These are phyloP conservation scores for Aspergillus puulaauensis DNA, from an alignment of 2,329 filamentous ascomycete genomes.

Conservation along the genomic window DNA sequence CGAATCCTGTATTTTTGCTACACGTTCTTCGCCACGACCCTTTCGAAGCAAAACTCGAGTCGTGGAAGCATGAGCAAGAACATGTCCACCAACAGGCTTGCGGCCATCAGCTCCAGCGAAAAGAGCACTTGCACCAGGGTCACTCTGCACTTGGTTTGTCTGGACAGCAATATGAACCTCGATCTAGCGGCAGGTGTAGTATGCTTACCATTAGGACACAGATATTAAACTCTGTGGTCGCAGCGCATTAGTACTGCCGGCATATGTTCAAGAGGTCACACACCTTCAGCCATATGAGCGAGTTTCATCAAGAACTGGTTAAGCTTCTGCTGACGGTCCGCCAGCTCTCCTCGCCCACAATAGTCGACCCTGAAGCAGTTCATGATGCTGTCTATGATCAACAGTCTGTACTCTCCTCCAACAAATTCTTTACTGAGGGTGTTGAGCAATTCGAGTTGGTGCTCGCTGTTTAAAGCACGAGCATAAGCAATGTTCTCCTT, in stretches of 20 bases:
- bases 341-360: slow-evolving; percentile 65
- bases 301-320: slow-evolving; percentile 65
- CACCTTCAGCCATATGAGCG: slow-evolving; percentile 64
- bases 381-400: slow-evolving; percentile 71
- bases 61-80: slow-evolving; percentile 67
- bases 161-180: slow-evolving; percentile 24
- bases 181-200: not conserved
- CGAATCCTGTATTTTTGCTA: slow-evolving; percentile 68
- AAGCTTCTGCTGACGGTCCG: slow-evolving; percentile 67
- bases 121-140: slow-evolving; percentile 66
- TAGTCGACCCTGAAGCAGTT: slow-evolving; percentile 68
- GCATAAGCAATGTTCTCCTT: slow-evolving; percentile 69
- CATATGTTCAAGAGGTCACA: slow-evolving; percentile 3
- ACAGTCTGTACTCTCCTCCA: slow-evolving; percentile 62
- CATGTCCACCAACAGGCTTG: slow-evolving; percentile 66
- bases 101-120: slow-evolving; percentile 68
- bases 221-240: slow-evolving; percentile 61
- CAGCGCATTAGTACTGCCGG: not conserved
- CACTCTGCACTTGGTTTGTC: slow-evolving; percentile 72
- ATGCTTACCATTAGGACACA: slow-evolving; percentile 59
- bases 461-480: slow-evolving; percentile 65
- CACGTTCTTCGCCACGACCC: slow-evolving; percentile 67
- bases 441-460: slow-evolving; percentile 64
- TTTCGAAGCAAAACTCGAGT: slow-evolving; percentile 67
- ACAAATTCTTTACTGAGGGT: slow-evolving; percentile 61